A percentile compares a stretch with the other conserved stretches of the same genome.
phyloP scores from a whole-genome alignment of 345 rosid species.

The Syzygium jambos region DNA sequence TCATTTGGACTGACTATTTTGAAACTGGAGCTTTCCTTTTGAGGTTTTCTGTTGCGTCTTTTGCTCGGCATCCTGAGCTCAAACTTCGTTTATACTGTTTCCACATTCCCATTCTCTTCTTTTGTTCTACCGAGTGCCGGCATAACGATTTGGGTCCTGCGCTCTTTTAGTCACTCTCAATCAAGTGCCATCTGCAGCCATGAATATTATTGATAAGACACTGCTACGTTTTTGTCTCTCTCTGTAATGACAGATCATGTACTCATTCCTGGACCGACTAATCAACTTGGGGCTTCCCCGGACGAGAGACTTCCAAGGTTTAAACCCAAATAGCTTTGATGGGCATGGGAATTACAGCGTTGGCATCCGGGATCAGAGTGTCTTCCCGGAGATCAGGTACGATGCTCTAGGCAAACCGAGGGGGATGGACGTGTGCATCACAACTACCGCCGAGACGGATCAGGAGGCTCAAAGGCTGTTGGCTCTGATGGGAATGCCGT shows the following conservation, averaged over 20 bases:
- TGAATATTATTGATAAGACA: neutral
- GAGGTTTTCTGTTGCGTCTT: neutral
- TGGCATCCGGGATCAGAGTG: slow-evolving; percentile 75
- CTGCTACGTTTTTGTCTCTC: neutral
- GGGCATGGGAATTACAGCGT: slow-evolving; percentile 90
- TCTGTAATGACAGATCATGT: slow-evolving; percentile 56
- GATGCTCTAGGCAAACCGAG: slow-evolving; percentile 60
- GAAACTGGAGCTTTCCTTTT: neutral
- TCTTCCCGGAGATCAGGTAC: slow-evolving; percentile 75
- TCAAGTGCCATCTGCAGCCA: neutral
- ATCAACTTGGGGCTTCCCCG: slow-evolving; percentile 91
- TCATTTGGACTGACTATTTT: neutral
- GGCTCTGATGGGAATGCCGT: slow-evolving; percentile 97
- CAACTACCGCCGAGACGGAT: slow-evolving; percentile 73
- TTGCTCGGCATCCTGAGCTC: neutral
- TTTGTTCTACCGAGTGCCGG: neutral
- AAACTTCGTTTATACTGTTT: neutral
- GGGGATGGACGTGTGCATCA: slow-evolving; percentile 94
- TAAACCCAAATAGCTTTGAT: slow-evolving; percentile 77
- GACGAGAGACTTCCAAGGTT: slow-evolving; percentile 90
- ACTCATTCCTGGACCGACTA: slow-evolving; percentile 81
- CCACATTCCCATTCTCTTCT: neutral
- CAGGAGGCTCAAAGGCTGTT: slow-evolving; percentile 71
- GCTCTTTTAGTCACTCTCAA: neutral
- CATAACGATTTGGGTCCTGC: neutral